phyloP scores from a whole-genome alignment of 495 filamentous ascomycete genomes.

The Trichoderma erinaceum region DNA sequence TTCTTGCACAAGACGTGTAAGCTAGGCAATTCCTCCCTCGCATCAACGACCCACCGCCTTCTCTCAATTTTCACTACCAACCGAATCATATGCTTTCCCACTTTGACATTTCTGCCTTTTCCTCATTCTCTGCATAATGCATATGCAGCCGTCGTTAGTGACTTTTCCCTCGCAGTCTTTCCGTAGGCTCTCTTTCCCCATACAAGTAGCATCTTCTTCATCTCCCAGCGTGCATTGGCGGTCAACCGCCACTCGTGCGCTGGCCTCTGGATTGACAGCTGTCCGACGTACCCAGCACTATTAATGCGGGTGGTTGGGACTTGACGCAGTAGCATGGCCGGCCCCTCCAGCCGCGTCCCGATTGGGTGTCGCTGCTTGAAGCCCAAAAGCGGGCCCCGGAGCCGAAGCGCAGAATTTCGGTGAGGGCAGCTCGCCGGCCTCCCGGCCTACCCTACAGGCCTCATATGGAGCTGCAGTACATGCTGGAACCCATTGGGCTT shows the following conservation, averaged over 20 bases:
- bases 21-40: background rate
- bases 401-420: background rate
- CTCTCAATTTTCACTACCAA: background rate
- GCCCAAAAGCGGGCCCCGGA: slow-evolving; percentile 9
- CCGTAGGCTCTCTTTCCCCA: background rate
- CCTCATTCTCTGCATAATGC: slow-evolving; percentile 4
- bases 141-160: slow-evolving; percentile 4
- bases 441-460: slow-evolving; percentile 9
- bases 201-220: background rate
- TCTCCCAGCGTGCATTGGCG: slow-evolving; percentile 3
- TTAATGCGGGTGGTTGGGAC: slow-evolving; percentile 10
- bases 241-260: background rate
- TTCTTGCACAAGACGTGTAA: background rate
- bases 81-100: background rate
- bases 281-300: slow-evolving; percentile 2
- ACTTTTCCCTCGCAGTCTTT: background rate
- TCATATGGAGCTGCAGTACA: background rate
- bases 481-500: background rate
- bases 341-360: slow-evolving; percentile 6
- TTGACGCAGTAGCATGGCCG: slow-evolving; percentile 2
- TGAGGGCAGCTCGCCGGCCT: background rate
- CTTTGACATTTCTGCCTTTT: background rate
- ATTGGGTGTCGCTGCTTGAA: background rate
- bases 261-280: background rate
- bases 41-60: background rate